Conservation (phyloP, 305 asterid species). For the Fraxinus floribunda region DNA sequence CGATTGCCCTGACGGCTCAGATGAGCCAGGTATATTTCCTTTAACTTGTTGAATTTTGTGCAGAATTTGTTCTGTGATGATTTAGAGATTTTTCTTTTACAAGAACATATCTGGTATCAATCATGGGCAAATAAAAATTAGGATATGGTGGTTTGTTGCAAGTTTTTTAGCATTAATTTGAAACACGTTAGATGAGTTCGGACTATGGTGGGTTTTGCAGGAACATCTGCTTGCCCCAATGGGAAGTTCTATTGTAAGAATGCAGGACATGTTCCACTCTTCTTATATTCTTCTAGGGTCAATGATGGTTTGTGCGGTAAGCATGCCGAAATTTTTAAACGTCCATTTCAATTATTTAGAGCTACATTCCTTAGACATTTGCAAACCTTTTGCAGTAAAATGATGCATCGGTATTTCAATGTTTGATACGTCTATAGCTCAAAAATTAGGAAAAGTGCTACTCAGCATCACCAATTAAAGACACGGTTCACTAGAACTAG, state of each 20-base stretch:
- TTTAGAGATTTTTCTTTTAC: not conserved
- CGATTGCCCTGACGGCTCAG: constrained; percentile 96
- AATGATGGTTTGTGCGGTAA: constrained; percentile 96
- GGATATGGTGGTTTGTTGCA: not conserved
- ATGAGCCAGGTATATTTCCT: constrained; percentile 72
- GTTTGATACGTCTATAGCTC: not conserved
- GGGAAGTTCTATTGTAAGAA: constrained; percentile 89
- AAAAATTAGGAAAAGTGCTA: not conserved
- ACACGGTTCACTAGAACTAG: not conserved
- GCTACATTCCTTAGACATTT: not conserved
- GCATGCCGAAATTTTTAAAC: not conserved
- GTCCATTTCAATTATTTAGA: not conserved
- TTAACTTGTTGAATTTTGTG: not conserved
- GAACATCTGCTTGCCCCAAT: constrained; percentile 93
- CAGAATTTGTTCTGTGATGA: constrained; percentile 3
- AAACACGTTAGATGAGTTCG: constrained; percentile 14
- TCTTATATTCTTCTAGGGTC: constrained; percentile 81
- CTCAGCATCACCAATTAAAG: not conserved
- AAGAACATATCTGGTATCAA: not conserved
- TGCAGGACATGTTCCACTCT: constrained; percentile 71
- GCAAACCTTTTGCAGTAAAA: not conserved
- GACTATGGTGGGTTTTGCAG: constrained; percentile 46
- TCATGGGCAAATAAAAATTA: not conserved
- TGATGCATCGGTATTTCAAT: not conserved
- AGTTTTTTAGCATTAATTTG: not conserved